phyloP scores from a whole-genome alignment of 805 yeast genomes.

The Yarrowia divulgata region DNA sequence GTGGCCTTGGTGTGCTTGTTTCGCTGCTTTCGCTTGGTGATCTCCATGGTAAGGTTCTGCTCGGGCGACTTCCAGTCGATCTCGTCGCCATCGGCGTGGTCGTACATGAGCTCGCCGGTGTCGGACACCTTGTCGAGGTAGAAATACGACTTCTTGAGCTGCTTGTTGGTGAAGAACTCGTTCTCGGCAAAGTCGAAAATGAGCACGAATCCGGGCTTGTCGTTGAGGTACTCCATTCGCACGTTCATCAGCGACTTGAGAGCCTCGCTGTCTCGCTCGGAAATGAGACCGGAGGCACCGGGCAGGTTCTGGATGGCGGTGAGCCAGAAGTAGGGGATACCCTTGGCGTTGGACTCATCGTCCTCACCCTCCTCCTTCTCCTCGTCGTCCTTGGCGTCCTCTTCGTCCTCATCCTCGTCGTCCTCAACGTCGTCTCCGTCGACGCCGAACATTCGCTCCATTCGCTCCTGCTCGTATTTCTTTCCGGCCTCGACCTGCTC shows the following conservation, averaged over 20 bases:
- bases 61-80: conserved; percentile 85
- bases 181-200: conserved; percentile 80
- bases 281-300: conserved; percentile 80
- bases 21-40: conserved; percentile 96
- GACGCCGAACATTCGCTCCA: conserved; percentile 55
- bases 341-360: conserved; percentile 55
- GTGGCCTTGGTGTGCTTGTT: conserved; percentile 96
- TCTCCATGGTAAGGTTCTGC: conserved; percentile 79
- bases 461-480: conserved; percentile 57
- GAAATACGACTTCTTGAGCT: conserved; percentile 83
- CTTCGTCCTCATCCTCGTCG: conserved; percentile 52
- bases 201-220: conserved; percentile 84
- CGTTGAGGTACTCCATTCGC: conserved; percentile 72
- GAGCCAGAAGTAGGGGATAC: conserved; percentile 96
- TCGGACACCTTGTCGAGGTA: conserved; percentile 94
- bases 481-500: conserved; percentile 84
- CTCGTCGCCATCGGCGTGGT: conserved; percentile 90
- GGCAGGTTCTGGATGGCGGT: conserved; percentile 90
- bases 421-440: conserved; percentile 55
- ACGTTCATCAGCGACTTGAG: conserved; percentile 72
- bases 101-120: conserved; percentile 95
- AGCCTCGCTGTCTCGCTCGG: conserved; percentile 89
- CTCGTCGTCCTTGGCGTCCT: conserved; percentile 55
- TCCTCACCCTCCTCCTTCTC: conserved; percentile 51
- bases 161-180: conserved; percentile 75